Base-by-base conservation (phyloP, 345 rosid genomes). In the Nasturtium officinale region DNA sequence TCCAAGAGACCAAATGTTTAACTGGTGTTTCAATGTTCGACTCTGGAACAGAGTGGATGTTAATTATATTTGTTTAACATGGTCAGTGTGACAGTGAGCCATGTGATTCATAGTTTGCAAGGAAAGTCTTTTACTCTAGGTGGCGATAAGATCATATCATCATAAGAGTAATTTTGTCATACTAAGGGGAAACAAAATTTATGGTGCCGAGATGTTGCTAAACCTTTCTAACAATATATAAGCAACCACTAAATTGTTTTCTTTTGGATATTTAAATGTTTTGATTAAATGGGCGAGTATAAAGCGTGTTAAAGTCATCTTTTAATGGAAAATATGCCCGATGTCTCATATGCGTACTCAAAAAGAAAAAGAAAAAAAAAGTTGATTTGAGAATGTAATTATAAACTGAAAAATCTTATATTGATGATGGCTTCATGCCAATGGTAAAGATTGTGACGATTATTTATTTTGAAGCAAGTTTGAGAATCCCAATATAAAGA, bases 1-100 rank as follows among this genome's bases (percentile, higher is more conserved):
- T 60, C 56, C 38, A 60, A 47, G 13, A 59, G 63, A 67, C 62
- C 43, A 51, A 67, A 51, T 60, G 38, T 50, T 52, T 59, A 40
- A 42, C 56, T 30, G 29, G 60, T 60, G 47, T 51, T 51, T 26
- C 56, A 67, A 29, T 75, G 62, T 60, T 68, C 67, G 69, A 60
- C 74, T 52, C 63, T 52, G 18, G 37, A 67, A 59, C 67, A 50
- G 61, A 59, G 42, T 60, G 43, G 3, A 17, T 32, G 46, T 59
- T 59, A 3, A 38, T 38, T 38, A 42, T 43, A 59, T 20, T 33
- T 65, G 28, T 64, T 55, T 73, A 73, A 45, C 65, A 65, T 28
- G 32, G 47, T 57, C 64, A 9, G 30, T 74, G 60, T 25, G 47
- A 45, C 64, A 9, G 30, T 74, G 60, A 63, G 71, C 55, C 65